Percentiles rank a stretch among this genome's conserved stretches.
phyloP scores from a whole-genome alignment of 2,329 filamentous ascomycete genomes.

The Fusarium vanettenii region DNA sequence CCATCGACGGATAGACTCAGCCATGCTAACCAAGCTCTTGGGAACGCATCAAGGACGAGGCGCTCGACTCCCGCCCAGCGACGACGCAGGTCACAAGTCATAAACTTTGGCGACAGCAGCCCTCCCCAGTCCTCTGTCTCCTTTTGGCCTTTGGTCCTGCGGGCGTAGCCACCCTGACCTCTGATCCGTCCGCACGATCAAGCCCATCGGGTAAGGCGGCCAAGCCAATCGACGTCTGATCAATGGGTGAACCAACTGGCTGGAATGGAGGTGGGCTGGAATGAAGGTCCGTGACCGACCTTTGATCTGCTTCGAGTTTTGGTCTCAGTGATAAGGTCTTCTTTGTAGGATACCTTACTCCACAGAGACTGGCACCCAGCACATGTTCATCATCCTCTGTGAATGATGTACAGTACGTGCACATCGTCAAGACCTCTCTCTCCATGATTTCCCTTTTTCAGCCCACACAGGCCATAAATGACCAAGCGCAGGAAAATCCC shows the following conservation, averaged over 20 bases:
- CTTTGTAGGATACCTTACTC: not conserved
- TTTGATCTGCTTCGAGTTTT: constrained; percentile 16
- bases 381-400: not conserved
- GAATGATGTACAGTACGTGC: not conserved
- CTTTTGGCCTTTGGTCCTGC: constrained; percentile 20
- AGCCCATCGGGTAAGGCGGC: constrained; percentile 35
- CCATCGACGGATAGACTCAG: constrained; percentile 50
- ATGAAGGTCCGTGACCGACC: constrained; percentile 25
- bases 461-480: not conserved
- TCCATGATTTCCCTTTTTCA: not conserved
- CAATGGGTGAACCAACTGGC: constrained; percentile 30
- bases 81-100: constrained; percentile 35
- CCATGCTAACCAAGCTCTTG: constrained; percentile 49
- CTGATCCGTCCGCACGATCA: constrained; percentile 23
- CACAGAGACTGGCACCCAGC: not conserved
- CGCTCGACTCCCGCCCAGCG: constrained; percentile 40
- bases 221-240: constrained; percentile 29
- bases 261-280: constrained; percentile 40
- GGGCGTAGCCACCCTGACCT: constrained; percentile 18
- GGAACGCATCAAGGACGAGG: constrained; percentile 45
- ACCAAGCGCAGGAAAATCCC: not conserved
- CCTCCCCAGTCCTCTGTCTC: constrained; percentile 19
- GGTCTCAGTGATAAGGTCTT: not conserved
- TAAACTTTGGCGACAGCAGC: constrained; percentile 33
- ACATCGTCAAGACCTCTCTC: not conserved